Base-by-base conservation (phyloP, 306 rosid species). In the Quercus alba region DNA sequence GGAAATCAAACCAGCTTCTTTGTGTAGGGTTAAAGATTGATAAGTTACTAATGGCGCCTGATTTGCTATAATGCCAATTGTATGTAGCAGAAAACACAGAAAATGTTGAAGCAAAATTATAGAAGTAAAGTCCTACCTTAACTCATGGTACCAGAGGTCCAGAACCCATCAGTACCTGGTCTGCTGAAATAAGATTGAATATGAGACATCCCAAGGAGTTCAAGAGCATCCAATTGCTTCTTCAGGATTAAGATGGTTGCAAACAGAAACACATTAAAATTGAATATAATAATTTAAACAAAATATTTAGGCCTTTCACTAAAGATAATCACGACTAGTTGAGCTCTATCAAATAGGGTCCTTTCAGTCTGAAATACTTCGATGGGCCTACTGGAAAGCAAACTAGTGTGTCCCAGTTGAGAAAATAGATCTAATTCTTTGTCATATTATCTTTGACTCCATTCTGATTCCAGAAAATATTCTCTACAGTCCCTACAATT, bases 371-470 rank as follows among this genome's bases (percentile, higher is more conserved):
- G 35, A 63, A 75, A 59, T 41, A 69, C 76, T 41, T 66, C 64
- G 59, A 44, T 35, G 76, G 82, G 75, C 86, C 86, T 30, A 76
- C 83, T 75, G 44, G 66, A 67, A 26, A 68, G 56, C 64, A 78
- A 30, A 74, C 74, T 72, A 73, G 77, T 77, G 54, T 49, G 59
- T 75, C 58, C 66, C 57, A 3, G 46, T 58, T 21, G 58, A 44
- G 76, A 75, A 85, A 81, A 62, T 41, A 13, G 70, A 83, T 77
- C 77, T 28, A 66, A 56, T 66, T 66, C 54, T 15, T 77, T 83
- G 84, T 82, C 82, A 26, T 72, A 78, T 83, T 87, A 54, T 87
- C 70, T 82, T 80, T 81, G 80, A 62, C 69, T 78, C 70, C 69
- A 77, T 75, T 56, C 35, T 33, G 54, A 56, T 78, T 70, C 68